Base-by-base conservation (phyloP, 2,329 filamentous ascomycete species). In the Apiospora kogelbergensis region DNA sequence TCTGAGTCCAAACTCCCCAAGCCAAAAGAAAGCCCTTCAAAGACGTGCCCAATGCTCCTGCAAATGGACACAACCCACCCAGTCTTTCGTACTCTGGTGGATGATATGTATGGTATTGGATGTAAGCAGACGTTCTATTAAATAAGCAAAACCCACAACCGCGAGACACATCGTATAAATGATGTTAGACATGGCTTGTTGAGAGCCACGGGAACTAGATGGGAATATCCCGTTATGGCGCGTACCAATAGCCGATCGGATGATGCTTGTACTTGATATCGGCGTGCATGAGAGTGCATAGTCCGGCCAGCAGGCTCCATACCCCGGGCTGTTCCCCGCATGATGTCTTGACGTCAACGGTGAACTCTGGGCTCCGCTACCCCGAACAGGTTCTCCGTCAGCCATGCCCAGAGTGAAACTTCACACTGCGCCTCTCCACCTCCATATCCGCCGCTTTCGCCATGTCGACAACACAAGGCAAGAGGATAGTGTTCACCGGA, bases 401-500 rank as follows among this genome's bases (percentile, higher is more conserved):
- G 30, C 30, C 20, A 20, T 37, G 37, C 17, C 30, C 13, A 13
- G 17, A 60, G 30, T 13, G 17, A n/a, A 60, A n/a, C 17, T n/a
- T n/a, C n/a, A 11, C 15, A 33, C 26, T 42, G 40, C 6, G 20
- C 9, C 53, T 20, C 17, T 17, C 53, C 11, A 26, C 9, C 26
- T n/a, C n/a, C 17, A 20, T 33, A 37, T 33, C 10, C 26, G 13
- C 48, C 40, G 11, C 20, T 57, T 20, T n/a, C 30, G 5, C 30
- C 65, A 67, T 67, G 66, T 20, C 65, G 9, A 24, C 65, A 17
- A 17, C 45, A 1, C 40, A 70, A 67, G 72, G 72, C 17, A 76
- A 76, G 63, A 70, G 74, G 53, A 72, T 78, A 30, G 77, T 80
- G 42, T 78, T 80, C 67, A 80, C 79, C 17, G 79, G 78, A 0